Evolutionary conservation across 2,329 filamentous ascomycete genomes (phyloP), one percentile per base, ranked within the genome.

Genomic region (Fonsecaea multimorphosa): DNA sequence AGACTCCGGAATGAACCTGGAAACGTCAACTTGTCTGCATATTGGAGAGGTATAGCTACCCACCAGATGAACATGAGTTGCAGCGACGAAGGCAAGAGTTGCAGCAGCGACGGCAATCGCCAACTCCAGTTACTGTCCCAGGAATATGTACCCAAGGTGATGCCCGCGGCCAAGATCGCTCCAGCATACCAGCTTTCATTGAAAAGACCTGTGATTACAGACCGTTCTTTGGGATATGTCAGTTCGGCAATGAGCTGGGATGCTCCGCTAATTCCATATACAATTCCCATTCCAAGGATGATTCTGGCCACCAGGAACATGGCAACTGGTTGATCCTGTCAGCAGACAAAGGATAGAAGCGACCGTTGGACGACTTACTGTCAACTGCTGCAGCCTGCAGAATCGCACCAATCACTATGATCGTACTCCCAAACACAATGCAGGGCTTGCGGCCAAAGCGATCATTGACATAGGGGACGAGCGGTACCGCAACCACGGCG

Each of bases 51-150:
- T 2, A 31, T 8, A 1, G 1, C 9, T 40, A 19, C 61, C 40
- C 44, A 67, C 81, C 85, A 87, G 32, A 89, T 83, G 7, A 81
- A 73, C 1, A 71, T 70, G 60, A 89, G 78, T 0, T 89, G 80
- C 0, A 85, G 62, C 1, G 88, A 65, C 0, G 89, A 82, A 0
- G 87, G 86, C 0, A 88, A 75, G 55, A 89, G 88, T 71, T 91
- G 88, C 73, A 89, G 87, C 0, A 87, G 86, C 44, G 90, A 83
- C 0, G 87, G 87, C 66, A 90, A 87, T 1, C 87, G 79, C 86
- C 87, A 89, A 7, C 80, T 77, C 72, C 77, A 83, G 73, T 83
- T 71, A 72, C 65, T 82, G 29, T 76, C 59, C 63, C 84, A 82
- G 66, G 80, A 70, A 55, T 75, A 80, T 71, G 76, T 78, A 22